Evolutionary conservation across 495 filamentous ascomycete species (phyloP), one percentile per base, ranked within the genome.

Genomic region (Penicillium simplicissimum): DNA sequence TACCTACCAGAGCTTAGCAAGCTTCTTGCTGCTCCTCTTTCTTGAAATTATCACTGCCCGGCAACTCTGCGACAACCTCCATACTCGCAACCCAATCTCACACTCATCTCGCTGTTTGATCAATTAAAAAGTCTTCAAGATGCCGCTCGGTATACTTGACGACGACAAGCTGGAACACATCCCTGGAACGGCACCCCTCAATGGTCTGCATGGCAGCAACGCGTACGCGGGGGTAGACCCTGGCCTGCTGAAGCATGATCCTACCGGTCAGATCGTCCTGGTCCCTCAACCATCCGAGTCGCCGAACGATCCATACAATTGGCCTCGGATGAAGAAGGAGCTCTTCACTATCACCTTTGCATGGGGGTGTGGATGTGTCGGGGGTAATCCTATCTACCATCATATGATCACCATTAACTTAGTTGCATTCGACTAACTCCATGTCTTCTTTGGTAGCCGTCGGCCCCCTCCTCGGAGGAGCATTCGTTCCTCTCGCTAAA

Each of bases 121-220:
- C 42, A 4, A 45, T 15, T 13, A 1, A 33, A 1, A 33, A 55
- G 21, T 37, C 49, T 8, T 14, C 48, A 58, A 58, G 28, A 93
- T 93, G 91, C 88, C 89, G 38, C 76, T 93, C 60, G 87, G 89
- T 48, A 82, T 94, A 59, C 79, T 93, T 25, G 85, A 93, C 63
- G 82, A 87, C 64, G 74, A 62, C 47, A 79, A 80, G 57, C 74
- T 84, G 49, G 79, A 83, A 68, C 83, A 88, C 70, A 87, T 91
- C 53, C 90, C 90, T 48, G 90, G 90, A 19, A 73, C 70, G 11
- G 70, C 70, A 14, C 70, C 70, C 14, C 61, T 73, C n/a, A 70
- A 68, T 40, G 62, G 67, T 25, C 62, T 69, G 14, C 47, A 60
- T 6, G 45, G 62, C 11, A 60, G 63, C 31, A 57, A 58, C 17